These are phyloP conservation scores for Ganoderma multipileum DNA, from an alignment of 1,284 basidiomycete species.

Conservation along the genomic window DNA sequence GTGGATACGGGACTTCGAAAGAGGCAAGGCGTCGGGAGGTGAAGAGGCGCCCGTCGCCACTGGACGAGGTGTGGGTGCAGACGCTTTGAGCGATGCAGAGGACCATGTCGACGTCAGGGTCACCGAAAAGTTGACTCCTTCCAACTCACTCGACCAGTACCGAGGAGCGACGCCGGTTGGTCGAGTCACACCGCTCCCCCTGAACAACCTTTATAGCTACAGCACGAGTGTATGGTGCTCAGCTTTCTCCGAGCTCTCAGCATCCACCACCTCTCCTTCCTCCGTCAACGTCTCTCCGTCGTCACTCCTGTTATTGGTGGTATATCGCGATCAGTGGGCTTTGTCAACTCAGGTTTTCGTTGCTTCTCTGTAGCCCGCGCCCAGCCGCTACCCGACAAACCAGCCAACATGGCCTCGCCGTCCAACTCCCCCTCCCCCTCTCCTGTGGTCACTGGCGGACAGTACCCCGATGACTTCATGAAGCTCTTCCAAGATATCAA, in stretches of 20 bases:
- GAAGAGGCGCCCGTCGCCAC: not conserved
- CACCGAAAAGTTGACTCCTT: not conserved
- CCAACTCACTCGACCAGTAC: not conserved
- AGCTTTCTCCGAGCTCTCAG: not conserved
- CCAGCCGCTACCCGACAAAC: not conserved
- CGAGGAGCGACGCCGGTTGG: not conserved
- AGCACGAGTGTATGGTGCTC: not conserved
- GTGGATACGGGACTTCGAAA: not conserved
- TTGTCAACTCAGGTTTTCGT: not conserved
- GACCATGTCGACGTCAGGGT: conserved; percentile 1
- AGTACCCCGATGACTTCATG: conserved; percentile 18
- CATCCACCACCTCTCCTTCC: not conserved
- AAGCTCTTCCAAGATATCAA: conserved; percentile 23
- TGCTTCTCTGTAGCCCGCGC: not conserved
- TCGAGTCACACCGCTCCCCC: conserved; percentile 5
- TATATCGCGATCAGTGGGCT: not conserved
- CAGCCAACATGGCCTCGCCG: conserved; percentile 21
- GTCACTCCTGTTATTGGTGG: not conserved
- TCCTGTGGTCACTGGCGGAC: conserved; percentile 2
- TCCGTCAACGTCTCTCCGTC: not conserved
- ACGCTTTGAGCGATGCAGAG: conserved; percentile 2
- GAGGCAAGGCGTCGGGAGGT: not conserved
- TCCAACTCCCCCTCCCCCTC: conserved; percentile 11
- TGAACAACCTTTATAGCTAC: not conserved
- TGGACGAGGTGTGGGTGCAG: not conserved